These are phyloP conservation scores for Thalassiosira mediterranea DNA, from an alignment of 352 stramenopile species.

Conservation along the genomic window DNA sequence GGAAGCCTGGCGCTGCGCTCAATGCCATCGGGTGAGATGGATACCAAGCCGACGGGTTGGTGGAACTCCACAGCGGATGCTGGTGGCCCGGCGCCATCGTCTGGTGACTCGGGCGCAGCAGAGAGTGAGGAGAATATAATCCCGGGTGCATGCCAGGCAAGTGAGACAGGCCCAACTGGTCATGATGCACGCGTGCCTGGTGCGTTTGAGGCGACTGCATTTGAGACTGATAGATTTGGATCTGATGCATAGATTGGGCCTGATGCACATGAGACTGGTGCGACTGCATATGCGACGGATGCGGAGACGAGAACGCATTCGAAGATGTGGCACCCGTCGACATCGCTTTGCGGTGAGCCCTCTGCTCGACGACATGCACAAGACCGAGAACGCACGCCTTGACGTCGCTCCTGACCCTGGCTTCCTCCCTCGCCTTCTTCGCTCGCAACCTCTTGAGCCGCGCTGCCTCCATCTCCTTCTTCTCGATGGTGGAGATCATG, in stretches of 20 bases:
- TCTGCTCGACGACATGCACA: not conserved
- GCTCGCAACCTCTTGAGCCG: too few species aligned
- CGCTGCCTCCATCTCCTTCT: not conserved
- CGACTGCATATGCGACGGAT: slow-evolving; percentile 14
- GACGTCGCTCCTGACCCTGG: not conserved
- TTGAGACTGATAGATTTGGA: slow-evolving; percentile 6
- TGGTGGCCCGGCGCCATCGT: too few species aligned
- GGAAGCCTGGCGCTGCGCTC: too few species aligned
- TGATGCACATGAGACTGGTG: too few species aligned
- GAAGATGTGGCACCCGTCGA: not conserved
- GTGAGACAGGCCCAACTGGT: too few species aligned
- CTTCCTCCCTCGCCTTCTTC: not conserved
- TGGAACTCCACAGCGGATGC: too few species aligned
- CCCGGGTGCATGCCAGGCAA: too few species aligned
- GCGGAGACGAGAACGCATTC: not conserved
- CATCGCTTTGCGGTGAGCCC: not conserved
- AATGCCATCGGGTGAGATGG: too few species aligned
- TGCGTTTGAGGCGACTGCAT: not conserved
- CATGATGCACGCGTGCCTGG: not conserved
- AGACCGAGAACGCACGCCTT: not conserved
- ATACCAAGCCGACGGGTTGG: too few species aligned
- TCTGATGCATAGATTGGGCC: too few species aligned
- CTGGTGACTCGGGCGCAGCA: too few species aligned
- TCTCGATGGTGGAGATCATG: not conserved
- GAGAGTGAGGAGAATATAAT: too few species aligned